Percentiles rank a stretch among this genome's conserved stretches.
Conservation (phyloP, 768 basidiomycete genomes). For the Leucocoprinus leucothites region DNA sequence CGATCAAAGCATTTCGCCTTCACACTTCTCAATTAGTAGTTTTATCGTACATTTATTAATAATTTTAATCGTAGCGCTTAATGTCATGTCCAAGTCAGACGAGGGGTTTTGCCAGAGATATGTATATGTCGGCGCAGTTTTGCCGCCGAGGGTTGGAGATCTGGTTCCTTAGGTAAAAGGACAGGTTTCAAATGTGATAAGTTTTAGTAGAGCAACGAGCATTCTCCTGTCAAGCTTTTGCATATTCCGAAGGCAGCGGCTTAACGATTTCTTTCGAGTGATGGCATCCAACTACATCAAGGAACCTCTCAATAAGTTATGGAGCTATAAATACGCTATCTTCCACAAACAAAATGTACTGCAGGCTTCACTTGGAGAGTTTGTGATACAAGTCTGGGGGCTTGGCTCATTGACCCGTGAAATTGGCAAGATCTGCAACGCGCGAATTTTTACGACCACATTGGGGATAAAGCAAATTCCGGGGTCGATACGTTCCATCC, state of each 20-base stretch:
- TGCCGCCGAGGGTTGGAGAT: constrained; percentile 7
- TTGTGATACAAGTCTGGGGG: not conserved
- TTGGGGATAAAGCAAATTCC: constrained; percentile 11
- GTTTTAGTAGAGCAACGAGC: not conserved
- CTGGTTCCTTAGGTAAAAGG: constrained; percentile 6
- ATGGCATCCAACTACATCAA: constrained; percentile 9
- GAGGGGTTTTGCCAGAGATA: not conserved
- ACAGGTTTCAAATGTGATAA: not conserved
- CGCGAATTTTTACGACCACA: not conserved
- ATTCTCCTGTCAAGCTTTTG: constrained; percentile 8
- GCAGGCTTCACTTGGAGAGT: not conserved
- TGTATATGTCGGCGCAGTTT: constrained; percentile 4
- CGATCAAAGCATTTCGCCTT: constrained; percentile 7
- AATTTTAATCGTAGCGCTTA: constrained; percentile 6
- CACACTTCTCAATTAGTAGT: constrained; percentile 3
- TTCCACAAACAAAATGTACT: not conserved
- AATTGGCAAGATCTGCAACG: constrained; percentile 3
- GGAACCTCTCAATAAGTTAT: constrained; percentile 5
- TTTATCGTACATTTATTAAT: constrained; percentile 4
- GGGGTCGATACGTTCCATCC: not conserved
- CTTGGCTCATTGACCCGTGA: not conserved
- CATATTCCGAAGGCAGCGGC: constrained; percentile 13
- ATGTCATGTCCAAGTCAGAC: constrained; percentile 2
- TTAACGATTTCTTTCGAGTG: constrained; percentile 4
- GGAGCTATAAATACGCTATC: constrained; percentile 11